Percentiles rank a stretch among this genome's conserved stretches.
Conservation (phyloP, 1,284 basidiomycete species). For the Melampsora medusae region DNA sequence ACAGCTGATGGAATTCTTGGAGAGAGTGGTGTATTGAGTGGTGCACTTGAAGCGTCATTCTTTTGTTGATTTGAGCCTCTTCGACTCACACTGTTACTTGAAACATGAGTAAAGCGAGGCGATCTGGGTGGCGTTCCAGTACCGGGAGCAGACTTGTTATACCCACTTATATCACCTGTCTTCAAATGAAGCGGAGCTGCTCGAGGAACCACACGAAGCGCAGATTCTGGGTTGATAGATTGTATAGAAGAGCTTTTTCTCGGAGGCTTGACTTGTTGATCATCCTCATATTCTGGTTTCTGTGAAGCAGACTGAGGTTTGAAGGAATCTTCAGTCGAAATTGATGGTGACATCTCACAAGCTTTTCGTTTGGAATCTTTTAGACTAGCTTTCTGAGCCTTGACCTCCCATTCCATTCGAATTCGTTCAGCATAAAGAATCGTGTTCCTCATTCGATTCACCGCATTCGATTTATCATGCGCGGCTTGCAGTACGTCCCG, state of each 20-base stretch:
- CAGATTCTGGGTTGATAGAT: neutral
- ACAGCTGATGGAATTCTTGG: slow-evolving; percentile 77
- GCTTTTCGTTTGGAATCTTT: neutral
- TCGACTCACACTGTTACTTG: neutral
- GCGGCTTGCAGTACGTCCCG: slow-evolving; percentile 83
- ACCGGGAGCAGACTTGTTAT: slow-evolving; percentile 8
- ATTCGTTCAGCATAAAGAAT: slow-evolving; percentile 97
- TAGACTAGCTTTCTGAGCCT: slow-evolving; percentile 58
- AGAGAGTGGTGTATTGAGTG: slow-evolving; percentile 66
- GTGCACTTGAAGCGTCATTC: slow-evolving; percentile 47
- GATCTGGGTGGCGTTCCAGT: slow-evolving; percentile 41
- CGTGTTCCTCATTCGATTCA: slow-evolving; percentile 95
- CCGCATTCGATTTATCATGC: slow-evolving; percentile 88
- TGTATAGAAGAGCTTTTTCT: neutral
- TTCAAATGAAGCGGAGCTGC: slow-evolving; percentile 22
- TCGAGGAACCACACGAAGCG: neutral
- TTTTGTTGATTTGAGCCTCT: slow-evolving; percentile 18
- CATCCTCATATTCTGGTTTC: neutral
- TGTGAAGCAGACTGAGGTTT: neutral
- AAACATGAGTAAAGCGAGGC: slow-evolving; percentile 15
- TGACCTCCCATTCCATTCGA: slow-evolving; percentile 93
- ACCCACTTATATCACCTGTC: slow-evolving; percentile 11
- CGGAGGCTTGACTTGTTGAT: too few species aligned
- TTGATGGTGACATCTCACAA: neutral
- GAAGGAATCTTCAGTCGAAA: neutral